A percentile compares a stretch with the other conserved stretches of the same genome.
phyloP scores from a whole-genome alignment of 768 basidiomycete species.

The Suillus subluteus region DNA sequence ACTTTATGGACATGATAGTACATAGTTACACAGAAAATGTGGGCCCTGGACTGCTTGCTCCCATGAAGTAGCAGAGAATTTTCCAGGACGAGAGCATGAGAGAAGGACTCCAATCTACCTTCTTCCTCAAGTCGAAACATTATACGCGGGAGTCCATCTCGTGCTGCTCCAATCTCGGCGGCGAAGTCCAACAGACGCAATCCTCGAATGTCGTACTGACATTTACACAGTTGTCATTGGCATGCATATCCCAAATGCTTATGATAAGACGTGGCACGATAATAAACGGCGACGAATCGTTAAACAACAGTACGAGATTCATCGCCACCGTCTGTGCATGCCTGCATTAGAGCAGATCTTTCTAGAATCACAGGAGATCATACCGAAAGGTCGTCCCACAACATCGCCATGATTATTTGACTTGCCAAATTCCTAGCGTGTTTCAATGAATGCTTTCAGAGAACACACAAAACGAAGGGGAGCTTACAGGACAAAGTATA shows the following conservation, averaged over 20 bases:
- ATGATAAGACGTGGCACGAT: background rate
- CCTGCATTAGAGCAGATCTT: background rate
- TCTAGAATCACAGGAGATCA: background rate
- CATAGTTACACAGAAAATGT: background rate
- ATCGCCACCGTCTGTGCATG: background rate
- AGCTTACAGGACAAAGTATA: constrained; percentile 2
- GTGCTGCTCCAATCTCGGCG: background rate
- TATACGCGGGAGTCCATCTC: background rate
- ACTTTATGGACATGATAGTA: background rate
- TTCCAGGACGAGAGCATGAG: background rate
- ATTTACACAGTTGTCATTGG: background rate
- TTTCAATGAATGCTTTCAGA: background rate
- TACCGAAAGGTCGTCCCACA: constrained; percentile 1
- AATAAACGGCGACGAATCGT: background rate
- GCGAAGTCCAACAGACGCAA: background rate
- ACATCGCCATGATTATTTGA: background rate
- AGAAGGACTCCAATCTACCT: background rate
- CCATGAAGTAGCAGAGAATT: background rate
- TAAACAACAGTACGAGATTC: background rate
- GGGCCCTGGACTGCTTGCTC: background rate
- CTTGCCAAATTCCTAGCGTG: background rate
- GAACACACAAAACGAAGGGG: background rate
- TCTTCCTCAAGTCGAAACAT: background rate
- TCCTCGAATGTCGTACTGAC: background rate
- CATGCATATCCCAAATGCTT: background rate